Conservation (phyloP, 2,329 filamentous ascomycete genomes). For the Cercospora sojina region DNA sequence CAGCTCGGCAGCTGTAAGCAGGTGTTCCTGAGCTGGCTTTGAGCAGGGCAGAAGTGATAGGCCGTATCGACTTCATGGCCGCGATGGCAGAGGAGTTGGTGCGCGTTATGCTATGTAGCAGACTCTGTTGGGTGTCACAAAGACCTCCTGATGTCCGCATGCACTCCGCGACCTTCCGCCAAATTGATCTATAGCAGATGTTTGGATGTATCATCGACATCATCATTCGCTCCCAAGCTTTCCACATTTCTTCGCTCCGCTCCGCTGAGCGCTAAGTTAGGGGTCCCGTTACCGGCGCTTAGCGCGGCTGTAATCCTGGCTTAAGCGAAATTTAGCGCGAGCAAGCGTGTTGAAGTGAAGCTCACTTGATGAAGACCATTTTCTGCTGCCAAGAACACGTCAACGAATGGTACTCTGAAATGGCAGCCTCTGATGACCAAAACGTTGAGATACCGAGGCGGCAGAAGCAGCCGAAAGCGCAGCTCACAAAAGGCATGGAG, state of each 20-base stretch:
- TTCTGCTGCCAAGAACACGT: constrained; percentile 23
- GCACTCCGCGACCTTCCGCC: constrained; percentile 1
- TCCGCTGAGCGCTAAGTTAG: not conserved
- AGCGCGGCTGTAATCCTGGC: not conserved
- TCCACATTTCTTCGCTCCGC: not conserved
- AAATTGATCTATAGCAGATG: not conserved
- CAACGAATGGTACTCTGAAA: constrained; percentile 18
- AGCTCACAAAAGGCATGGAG: constrained; percentile 54
- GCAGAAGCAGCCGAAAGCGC: constrained; percentile 40
- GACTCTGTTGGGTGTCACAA: not conserved
- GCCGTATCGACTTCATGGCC: constrained; percentile 33
- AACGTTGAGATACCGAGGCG: constrained; percentile 22
- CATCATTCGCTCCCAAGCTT: not conserved
- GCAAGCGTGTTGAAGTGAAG: not conserved
- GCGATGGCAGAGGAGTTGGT: not conserved
- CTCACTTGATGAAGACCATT: constrained; percentile 11
- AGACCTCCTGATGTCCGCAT: not conserved
- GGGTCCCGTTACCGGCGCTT: not conserved
- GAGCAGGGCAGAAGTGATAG: constrained; percentile 26
- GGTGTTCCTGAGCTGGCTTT: constrained; percentile 21
- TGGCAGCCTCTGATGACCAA: constrained; percentile 22
- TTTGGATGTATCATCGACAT: constrained; percentile 2
- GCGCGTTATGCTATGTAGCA: not conserved
- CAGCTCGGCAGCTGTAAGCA: constrained; percentile 19
- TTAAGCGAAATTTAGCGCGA: not conserved